phyloP scores from a whole-genome alignment of 192 early-diverging fungal species.

The Coemansia sp. region DNA sequence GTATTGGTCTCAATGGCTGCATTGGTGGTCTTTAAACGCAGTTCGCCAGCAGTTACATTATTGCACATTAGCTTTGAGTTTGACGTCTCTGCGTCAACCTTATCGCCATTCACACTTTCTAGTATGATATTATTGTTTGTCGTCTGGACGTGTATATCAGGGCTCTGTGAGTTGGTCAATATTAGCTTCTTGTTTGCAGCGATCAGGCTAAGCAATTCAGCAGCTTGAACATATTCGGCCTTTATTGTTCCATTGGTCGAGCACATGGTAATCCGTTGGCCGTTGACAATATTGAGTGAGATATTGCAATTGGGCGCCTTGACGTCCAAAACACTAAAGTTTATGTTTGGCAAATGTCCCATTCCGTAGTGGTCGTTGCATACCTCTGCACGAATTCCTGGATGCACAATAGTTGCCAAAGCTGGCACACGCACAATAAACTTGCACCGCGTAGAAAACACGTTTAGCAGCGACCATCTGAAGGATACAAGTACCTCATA shows the following conservation, averaged over 20 bases:
- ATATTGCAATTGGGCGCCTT: slow-evolving; percentile 24
- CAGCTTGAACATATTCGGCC: background rate
- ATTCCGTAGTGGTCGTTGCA: slow-evolving; percentile 21
- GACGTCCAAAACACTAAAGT: slow-evolving; percentile 15
- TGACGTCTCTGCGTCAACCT: background rate
- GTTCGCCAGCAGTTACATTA: background rate
- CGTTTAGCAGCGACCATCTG: slow-evolving; percentile 22
- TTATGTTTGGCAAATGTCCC: slow-evolving; percentile 17
- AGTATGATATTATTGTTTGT: background rate
- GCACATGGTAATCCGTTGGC: background rate
- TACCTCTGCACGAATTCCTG: slow-evolving; percentile 22
- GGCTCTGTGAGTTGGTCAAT: background rate
- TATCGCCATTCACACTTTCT: background rate
- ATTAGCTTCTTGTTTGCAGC: background rate
- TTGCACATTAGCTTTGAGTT: background rate
- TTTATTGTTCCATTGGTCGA: background rate
- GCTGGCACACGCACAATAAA: slow-evolving; percentile 24
- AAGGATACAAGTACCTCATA: slow-evolving; percentile 39
- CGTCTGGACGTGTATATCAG: background rate
- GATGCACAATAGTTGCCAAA: slow-evolving; percentile 9
- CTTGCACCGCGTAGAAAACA: slow-evolving; percentile 17
- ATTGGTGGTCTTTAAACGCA: background rate
- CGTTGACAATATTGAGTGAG: background rate
- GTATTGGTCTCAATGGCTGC: background rate
- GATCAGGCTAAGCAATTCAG: background rate